Evolutionary conservation across 306 rosid genomes (phyloP), one percentile per base, ranked within the genome.

Genomic region (Prinsepia uniflora): DNA sequence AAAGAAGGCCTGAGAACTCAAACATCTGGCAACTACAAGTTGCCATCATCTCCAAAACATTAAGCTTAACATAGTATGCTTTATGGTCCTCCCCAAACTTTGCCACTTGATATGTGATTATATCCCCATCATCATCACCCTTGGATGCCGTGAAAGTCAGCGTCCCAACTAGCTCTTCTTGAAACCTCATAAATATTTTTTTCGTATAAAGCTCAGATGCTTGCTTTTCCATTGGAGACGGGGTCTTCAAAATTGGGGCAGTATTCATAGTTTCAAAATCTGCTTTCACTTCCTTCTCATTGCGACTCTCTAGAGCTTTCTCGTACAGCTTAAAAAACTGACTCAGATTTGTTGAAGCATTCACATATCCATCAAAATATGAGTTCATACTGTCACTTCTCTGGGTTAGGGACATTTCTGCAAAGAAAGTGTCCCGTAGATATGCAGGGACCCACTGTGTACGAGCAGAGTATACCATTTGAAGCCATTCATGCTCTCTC

Each of bases 141-240:
- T 89, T 87, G 50, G 90, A 80, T 70, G 97, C 99, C 86, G 86
- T 94, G 83, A 91, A 79, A 73, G 97, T 94, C 74, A 94, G 80
- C 1, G 99, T 94, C 74, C 99, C 97, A 52, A 94, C 92, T 65
- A 94, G 82, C 87, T 94, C 99, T 83, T 94, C 97, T 81, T 94
- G 99, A 76, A 94, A 94, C 82, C 99, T 87, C 70, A 65, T 73
- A 77, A 94, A 94, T 70, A 94, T 76, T 63, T 89, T 94, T 78
- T 96, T 84, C 1, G 99, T 87, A 84, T 95, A 95, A 70, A 89
- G 90, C 78, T 85, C 96, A 39, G 99, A 95, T 60, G 86, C 96
- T 80, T 95, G 99, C 86, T 87, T 95, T 79, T 95, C 99, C 99
- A 86, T 95, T 63, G 99, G 99, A 72, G 99, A 95, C 41, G 99